These are phyloP conservation scores for Dictyostelium citrinum DNA, from an alignment of 78 protist species.

Conservation along the genomic window DNA sequence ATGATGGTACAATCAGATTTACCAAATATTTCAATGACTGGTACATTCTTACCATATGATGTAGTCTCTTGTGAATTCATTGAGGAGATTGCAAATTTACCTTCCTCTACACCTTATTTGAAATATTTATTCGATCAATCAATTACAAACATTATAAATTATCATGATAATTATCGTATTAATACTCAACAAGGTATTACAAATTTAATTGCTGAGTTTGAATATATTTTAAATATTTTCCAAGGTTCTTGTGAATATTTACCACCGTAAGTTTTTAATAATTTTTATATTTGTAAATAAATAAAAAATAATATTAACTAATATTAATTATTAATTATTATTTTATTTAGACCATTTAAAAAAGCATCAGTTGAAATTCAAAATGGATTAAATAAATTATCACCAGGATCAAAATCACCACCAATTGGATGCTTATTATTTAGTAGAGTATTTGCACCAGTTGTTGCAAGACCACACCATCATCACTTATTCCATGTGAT, in stretches of 20 bases:
- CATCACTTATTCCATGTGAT: slow-evolving; percentile 33
- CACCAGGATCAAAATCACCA: slow-evolving; percentile 12
- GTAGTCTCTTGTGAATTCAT: slow-evolving; percentile 31
- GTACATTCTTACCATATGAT: not conserved
- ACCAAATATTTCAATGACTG: slow-evolving; percentile 33
- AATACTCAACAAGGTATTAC: slow-evolving; percentile 31
- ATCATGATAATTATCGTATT: slow-evolving; percentile 25
- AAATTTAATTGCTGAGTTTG: slow-evolving; percentile 26
- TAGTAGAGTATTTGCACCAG: slow-evolving; percentile 46
- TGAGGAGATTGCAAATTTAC: slow-evolving; percentile 22
- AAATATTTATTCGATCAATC: slow-evolving; percentile 54
- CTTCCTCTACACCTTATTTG: slow-evolving; percentile 24
- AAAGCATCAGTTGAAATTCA: slow-evolving; percentile 31
- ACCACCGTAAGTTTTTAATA: slow-evolving; percentile 52
- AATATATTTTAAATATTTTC: slow-evolving; percentile 34
- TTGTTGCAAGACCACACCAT: slow-evolving; percentile 24
- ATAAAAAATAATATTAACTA: too few relatives aligned
- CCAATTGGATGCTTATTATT: slow-evolving; percentile 57
- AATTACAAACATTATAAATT: slow-evolving; percentile 36
- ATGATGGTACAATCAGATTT: slow-evolving; percentile 20
- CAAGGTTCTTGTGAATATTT: slow-evolving; percentile 38
- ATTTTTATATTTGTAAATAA: too few relatives aligned
- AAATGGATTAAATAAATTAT: slow-evolving; percentile 18
- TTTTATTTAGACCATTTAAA: slow-evolving; percentile 12
- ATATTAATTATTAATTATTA: not conserved